A percentile compares a stretch with the other conserved stretches of the same genome.
phyloP scores from a whole-genome alignment of 805 yeast genomes.

The Vanderwaltozyma yarrowii region DNA sequence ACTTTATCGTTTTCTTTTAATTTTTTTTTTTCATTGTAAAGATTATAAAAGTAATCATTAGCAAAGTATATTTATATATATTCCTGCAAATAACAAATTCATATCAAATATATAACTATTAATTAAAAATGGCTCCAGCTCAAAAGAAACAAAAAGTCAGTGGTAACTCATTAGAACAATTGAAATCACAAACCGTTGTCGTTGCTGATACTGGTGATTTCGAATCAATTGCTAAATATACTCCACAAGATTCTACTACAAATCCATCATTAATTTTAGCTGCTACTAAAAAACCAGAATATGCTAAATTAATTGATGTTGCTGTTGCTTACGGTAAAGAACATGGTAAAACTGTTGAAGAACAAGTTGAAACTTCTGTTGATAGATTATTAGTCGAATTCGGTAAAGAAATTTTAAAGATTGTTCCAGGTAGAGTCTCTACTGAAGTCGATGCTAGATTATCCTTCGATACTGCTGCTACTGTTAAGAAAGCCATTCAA shows the following conservation, averaged over 20 bases:
- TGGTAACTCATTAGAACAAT: constrained; percentile 64
- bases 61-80: background rate
- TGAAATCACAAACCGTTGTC: constrained; percentile 91
- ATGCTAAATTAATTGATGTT: constrained; percentile 78
- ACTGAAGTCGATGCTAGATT: constrained; percentile 99
- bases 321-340: constrained; percentile 81
- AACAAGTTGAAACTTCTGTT: constrained; percentile 71
- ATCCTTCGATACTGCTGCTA: constrained; percentile 90
- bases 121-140: constrained; percentile 4
- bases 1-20: too few relatives aligned
- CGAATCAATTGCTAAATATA: constrained; percentile 92
- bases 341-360: constrained; percentile 41
- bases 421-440: constrained; percentile 98
- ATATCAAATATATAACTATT: too few relatives aligned
- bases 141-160: constrained; percentile 31
- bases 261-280: constrained; percentile 96
- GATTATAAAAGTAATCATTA: too few relatives aligned
- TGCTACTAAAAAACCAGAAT: constrained; percentile 83
- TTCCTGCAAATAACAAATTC: background rate
- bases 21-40: too few relatives aligned
- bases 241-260: constrained; percentile 99
- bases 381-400: constrained; percentile 92
- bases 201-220: constrained; percentile 99
- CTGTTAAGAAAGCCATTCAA: constrained; percentile 87
- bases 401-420: constrained; percentile 84